A percentile compares a stretch with the other conserved stretches of the same genome.
phyloP scores from a whole-genome alignment of 2,329 filamentous ascomycete species.

The Tolypocladium nubicola region DNA sequence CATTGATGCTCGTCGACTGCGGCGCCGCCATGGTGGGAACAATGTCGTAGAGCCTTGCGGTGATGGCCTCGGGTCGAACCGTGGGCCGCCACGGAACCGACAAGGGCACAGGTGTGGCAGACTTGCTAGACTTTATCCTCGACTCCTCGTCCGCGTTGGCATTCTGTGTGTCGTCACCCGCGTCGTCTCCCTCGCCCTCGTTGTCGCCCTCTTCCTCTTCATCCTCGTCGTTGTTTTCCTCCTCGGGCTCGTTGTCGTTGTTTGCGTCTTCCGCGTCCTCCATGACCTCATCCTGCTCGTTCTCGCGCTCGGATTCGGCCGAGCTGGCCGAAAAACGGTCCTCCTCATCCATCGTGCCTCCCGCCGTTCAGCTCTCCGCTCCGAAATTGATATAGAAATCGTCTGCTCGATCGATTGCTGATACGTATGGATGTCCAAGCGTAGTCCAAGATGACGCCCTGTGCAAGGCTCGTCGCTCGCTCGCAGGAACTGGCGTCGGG shows the following conservation, averaged over 20 bases:
- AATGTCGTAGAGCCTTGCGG: slow-evolving; percentile 80
- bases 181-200: slow-evolving; percentile 31
- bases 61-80: slow-evolving; percentile 69
- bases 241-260: slow-evolving; percentile 25
- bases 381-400: background rate
- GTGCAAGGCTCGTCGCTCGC: background rate
- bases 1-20: slow-evolving; percentile 91
- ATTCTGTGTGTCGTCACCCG: slow-evolving; percentile 14
- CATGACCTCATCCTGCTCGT: slow-evolving; percentile 48
- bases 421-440: background rate
- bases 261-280: slow-evolving; percentile 35
- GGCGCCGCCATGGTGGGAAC: slow-evolving; percentile 94
- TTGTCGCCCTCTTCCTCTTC: slow-evolving; percentile 33
- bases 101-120: slow-evolving; percentile 16
- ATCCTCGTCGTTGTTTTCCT: slow-evolving; percentile 24
- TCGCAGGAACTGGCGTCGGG: background rate
- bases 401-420: background rate
- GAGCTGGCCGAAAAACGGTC: slow-evolving; percentile 21
- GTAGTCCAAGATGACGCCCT: background rate
- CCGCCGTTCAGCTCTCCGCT: background rate
- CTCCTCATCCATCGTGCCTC: slow-evolving; percentile 18
- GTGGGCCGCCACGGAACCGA: slow-evolving; percentile 35
- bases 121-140: slow-evolving; percentile 11
- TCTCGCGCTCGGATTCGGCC: slow-evolving; percentile 21
- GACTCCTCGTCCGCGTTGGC: slow-evolving; percentile 8